Evolutionary conservation across 306 rosid species (phyloP).

Genomic region (Corylus avellana): DNA sequence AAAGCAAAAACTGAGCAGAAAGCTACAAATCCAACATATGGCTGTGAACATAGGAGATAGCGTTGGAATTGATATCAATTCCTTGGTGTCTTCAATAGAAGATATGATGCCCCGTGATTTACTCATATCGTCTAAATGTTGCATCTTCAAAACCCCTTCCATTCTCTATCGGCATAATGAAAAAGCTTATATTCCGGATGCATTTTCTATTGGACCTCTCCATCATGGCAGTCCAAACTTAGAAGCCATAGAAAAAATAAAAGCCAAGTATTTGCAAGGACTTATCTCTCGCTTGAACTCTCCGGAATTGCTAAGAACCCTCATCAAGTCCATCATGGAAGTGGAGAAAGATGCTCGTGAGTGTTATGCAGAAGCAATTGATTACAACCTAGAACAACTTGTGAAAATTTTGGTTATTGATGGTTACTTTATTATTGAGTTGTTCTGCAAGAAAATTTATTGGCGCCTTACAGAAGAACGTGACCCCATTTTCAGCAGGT

Average conservation of each 20-base stretch:
- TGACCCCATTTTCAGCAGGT: constrained; percentile 20
- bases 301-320: neutral
- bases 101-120: neutral
- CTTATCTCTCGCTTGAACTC: neutral
- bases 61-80: neutral
- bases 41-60: neutral
- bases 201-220: constrained; percentile 27
- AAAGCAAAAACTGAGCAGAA: neutral
- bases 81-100: neutral
- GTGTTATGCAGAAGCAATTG: constrained; percentile 8
- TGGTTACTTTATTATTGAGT: neutral
- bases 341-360: neutral
- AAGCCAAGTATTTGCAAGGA: neutral
- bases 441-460: too few relatives aligned
- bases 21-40: too few relatives aligned
- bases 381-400: neutral
- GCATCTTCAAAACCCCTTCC: constrained; percentile 29
- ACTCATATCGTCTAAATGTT: neutral
- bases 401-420: constrained; percentile 28
- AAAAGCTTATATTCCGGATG: neutral
- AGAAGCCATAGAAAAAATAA: constrained; percentile 9
- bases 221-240: neutral
- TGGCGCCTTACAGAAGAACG: neutral
- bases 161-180: neutral
- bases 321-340: neutral